These are phyloP conservation scores for Pichia pseudocactophila DNA, from an alignment of 805 yeast genomes.

Conservation along the genomic window DNA sequence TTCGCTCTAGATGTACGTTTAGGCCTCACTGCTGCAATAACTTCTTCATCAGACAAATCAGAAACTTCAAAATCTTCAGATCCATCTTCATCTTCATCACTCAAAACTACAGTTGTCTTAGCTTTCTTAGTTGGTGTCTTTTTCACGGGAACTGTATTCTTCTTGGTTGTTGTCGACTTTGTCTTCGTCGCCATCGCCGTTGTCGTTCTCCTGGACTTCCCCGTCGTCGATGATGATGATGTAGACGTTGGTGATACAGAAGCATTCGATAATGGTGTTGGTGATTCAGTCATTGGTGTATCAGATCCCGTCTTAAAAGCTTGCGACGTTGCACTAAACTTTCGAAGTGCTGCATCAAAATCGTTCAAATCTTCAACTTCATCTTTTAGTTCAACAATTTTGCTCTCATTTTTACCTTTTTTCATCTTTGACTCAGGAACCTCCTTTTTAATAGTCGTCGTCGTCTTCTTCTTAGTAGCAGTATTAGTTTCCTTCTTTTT, in stretches of 20 bases:
- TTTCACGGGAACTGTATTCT: not conserved
- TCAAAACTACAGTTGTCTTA: not conserved
- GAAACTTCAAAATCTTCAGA: slow-evolving; percentile 9
- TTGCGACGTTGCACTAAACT: slow-evolving; percentile 3
- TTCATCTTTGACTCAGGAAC: slow-evolving; percentile 34
- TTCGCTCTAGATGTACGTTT: slow-evolving; percentile 1
- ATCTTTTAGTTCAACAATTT: slow-evolving; percentile 11
- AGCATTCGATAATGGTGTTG: not conserved
- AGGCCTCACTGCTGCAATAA: slow-evolving; percentile 1
- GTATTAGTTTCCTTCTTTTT: slow-evolving; percentile 50
- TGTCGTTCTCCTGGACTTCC: not conserved
- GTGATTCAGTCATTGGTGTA: not conserved
- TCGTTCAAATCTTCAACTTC: slow-evolving; percentile 12
- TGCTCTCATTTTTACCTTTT: slow-evolving; percentile 17
- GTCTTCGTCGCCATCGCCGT: too few species aligned
- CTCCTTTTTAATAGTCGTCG: slow-evolving; percentile 11
- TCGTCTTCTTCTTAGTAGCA: slow-evolving; percentile 31
- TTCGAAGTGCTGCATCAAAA: slow-evolving; percentile 9
- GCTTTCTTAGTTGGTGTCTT: not conserved
- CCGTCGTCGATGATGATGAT: not conserved
- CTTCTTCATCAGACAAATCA: slow-evolving; percentile 8
- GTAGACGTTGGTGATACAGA: too few species aligned
- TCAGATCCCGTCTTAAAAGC: slow-evolving; percentile 1
- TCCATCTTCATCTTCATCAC: slow-evolving; percentile 5
- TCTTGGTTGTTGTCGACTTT: slow-evolving; percentile 7